Conservation (phyloP, 768 basidiomycete genomes). For the Auriculariales sp. region DNA sequence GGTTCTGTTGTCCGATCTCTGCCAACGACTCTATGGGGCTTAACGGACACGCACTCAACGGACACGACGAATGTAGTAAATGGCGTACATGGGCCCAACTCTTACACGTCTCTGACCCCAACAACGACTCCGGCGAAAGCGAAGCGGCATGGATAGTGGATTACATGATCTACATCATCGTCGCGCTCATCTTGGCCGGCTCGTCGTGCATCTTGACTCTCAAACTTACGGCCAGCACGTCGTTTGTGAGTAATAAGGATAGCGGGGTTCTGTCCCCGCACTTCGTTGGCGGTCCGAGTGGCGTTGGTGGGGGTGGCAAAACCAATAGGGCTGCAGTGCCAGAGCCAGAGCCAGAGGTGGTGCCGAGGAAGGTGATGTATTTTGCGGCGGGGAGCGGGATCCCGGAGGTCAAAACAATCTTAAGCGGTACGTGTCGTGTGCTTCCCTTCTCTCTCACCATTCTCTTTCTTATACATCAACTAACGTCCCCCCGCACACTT, state of each 20-base stretch:
- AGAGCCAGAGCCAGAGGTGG: slow-evolving; percentile 13
- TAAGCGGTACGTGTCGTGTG: slow-evolving; percentile 47
- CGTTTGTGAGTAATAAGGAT: slow-evolving; percentile 81
- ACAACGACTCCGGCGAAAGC: slow-evolving; percentile 15
- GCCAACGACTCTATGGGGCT: slow-evolving; percentile 1
- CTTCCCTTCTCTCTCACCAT: not conserved
- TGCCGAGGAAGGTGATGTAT: slow-evolving; percentile 54
- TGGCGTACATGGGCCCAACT: slow-evolving; percentile 70
- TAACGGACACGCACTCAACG: slow-evolving; percentile 1
- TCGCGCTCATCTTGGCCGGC: slow-evolving; percentile 71
- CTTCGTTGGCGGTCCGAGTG: slow-evolving; percentile 15
- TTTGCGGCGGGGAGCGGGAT: slow-evolving; percentile 95
- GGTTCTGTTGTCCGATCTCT: slow-evolving; percentile 60
- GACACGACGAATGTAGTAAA: slow-evolving; percentile 34
- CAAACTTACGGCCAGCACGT: slow-evolving; percentile 74
- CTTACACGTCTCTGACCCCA: slow-evolving; percentile 29
- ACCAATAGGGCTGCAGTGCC: slow-evolving; percentile 9
- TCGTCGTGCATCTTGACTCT: slow-evolving; percentile 71
- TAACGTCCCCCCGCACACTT: slow-evolving; percentile 5
- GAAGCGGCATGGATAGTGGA: slow-evolving; percentile 35
- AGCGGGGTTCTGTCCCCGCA: slow-evolving; percentile 47
- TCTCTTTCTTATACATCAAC: slow-evolving; percentile 1
- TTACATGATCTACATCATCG: slow-evolving; percentile 51
- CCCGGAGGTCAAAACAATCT: slow-evolving; percentile 90
- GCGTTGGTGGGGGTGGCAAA: slow-evolving; percentile 3